phyloP scores from a whole-genome alignment of 192 early-diverging fungal species.

The Funneliformis mosseae region DNA sequence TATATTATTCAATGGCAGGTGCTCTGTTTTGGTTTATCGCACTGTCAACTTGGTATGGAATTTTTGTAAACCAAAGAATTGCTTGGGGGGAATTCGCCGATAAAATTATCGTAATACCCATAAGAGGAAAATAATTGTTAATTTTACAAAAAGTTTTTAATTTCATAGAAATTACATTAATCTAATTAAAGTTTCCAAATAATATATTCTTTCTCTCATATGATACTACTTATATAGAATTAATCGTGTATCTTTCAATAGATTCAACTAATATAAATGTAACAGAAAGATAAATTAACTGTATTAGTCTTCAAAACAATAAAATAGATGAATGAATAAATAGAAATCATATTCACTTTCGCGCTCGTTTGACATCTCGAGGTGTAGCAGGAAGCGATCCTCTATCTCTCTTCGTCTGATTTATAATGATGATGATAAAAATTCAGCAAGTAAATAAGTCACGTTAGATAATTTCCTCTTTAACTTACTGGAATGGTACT shows the following conservation, averaged over 20 bases:
- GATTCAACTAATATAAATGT: no score
- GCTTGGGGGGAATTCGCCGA: slow-evolving; percentile 64
- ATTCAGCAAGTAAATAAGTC: background rate
- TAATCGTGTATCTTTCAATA: no score
- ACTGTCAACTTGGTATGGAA: slow-evolving; percentile 58
- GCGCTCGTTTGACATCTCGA: background rate
- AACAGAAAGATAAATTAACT: no score
- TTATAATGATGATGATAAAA: background rate
- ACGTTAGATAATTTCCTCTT: background rate
- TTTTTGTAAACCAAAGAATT: slow-evolving; percentile 63
- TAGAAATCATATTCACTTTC: background rate
- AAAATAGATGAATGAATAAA: no score
- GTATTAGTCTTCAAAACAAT: no score
- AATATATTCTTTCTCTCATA: no score
- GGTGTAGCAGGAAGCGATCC: background rate
- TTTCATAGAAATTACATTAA: background rate
- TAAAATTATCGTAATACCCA: slow-evolving; percentile 42
- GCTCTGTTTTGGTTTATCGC: slow-evolving; percentile 51
- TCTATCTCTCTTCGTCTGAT: background rate
- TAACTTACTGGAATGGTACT: slow-evolving; percentile 3
- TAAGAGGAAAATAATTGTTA: background rate
- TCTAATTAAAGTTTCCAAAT: no score
- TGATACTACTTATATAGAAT: no score
- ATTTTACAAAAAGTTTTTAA: background rate
- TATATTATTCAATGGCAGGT: slow-evolving; percentile 55